Conservation (phyloP, 345 rosid genomes). For the Euphorbia peplus region DNA sequence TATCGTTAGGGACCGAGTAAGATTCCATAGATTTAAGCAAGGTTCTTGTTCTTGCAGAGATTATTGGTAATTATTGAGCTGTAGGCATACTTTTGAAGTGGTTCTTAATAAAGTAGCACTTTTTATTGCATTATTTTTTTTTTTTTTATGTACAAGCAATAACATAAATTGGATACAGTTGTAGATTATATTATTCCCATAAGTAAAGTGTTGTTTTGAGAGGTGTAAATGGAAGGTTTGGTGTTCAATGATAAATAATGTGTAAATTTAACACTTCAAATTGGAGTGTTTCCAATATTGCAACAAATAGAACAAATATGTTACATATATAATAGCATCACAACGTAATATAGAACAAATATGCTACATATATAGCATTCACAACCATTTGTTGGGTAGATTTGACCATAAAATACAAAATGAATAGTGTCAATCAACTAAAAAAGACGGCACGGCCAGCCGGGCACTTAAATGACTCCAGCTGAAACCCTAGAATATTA, state of each 20-base stretch:
- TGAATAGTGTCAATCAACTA: slow-evolving; percentile 20
- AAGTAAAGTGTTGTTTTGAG: no score
- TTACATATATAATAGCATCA: not conserved
- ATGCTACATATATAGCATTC: slow-evolving; percentile 27
- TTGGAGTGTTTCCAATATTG: no score
- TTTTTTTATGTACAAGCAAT: not conserved
- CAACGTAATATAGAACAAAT: slow-evolving; percentile 14
- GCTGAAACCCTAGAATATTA: slow-evolving; percentile 14
- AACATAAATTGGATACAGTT: not conserved
- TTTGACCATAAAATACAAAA: slow-evolving; percentile 15
- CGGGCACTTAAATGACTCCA: slow-evolving; percentile 15
- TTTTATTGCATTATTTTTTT: not conserved
- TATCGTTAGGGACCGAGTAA: slow-evolving; percentile 71
- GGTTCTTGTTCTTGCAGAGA: slow-evolving; percentile 83
- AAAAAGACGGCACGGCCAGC: not conserved
- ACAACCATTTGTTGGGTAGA: slow-evolving; percentile 18
- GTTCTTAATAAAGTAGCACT: not conserved
- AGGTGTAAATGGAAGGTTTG: no score
- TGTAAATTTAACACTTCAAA: no score
- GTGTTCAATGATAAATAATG: no score
- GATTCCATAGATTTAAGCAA: slow-evolving; percentile 71
- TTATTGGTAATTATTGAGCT: slow-evolving; percentile 52
- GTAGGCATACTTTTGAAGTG: not conserved
- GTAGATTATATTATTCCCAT: no score
- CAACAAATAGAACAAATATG: no score